These are phyloP conservation scores for Daldinia vernicosa DNA, from an alignment of 495 filamentous ascomycete genomes.

Conservation along the genomic window DNA sequence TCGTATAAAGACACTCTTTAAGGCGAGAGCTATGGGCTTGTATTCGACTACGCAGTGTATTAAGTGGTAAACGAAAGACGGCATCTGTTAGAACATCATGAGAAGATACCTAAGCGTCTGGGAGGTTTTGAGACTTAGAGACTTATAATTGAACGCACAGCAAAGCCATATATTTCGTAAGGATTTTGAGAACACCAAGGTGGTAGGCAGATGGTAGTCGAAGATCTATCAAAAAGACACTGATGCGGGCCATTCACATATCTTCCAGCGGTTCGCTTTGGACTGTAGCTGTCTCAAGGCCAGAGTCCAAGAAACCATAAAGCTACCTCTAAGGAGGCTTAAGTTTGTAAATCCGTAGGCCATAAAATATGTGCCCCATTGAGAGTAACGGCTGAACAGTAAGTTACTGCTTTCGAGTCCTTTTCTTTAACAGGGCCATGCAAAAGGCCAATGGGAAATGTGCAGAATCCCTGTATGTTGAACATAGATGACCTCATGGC, in stretches of 20 bases:
- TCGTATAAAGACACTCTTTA: not conserved
- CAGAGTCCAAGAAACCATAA: not conserved
- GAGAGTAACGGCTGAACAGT: not conserved
- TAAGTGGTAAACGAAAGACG: not conserved
- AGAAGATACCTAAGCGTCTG: not conserved
- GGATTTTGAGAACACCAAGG: not conserved
- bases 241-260: not conserved
- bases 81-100: not conserved
- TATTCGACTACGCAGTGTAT: not conserved
- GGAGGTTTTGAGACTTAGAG: not conserved
- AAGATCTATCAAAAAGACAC: not conserved
- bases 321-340: not conserved
- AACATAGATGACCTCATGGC: not conserved
- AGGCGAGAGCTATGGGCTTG: not conserved
- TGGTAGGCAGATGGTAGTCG: not conserved
- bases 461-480: not conserved
- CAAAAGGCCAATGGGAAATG: not conserved
- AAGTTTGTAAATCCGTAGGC: not conserved
- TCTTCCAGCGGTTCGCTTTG: not conserved
- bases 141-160: not conserved
- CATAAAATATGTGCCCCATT: not conserved
- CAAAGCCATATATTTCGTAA: not conserved
- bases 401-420: not conserved
- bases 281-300: not conserved
- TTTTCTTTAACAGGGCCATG: not conserved